These are phyloP conservation scores for Physcomitrium patens DNA, from an alignment of 225 moss, liverwort and hornwort genomes.

Conservation along the genomic window DNA sequence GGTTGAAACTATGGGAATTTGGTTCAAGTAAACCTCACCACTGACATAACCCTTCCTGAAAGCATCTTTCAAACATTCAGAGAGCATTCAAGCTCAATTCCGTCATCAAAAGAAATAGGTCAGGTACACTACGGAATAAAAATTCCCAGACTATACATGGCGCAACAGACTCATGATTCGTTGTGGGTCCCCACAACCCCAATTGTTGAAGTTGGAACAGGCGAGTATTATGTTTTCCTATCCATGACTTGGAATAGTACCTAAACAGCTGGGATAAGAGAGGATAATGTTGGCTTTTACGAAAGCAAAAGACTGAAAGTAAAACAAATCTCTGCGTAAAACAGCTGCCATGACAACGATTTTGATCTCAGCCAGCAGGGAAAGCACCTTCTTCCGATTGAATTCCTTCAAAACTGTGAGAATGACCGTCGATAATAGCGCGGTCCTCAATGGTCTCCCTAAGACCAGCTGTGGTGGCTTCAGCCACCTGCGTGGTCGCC, in stretches of 20 bases:
- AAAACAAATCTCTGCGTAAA: not conserved
- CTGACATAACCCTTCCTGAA: not conserved
- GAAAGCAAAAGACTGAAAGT: not conserved
- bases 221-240: not conserved
- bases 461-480: constrained; percentile 46
- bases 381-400: constrained; percentile 49
- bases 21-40: not conserved
- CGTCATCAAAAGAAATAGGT: not conserved
- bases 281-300: not conserved
- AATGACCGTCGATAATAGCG: constrained; percentile 35
- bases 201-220: constrained; percentile 1
- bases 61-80: not conserved
- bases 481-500: constrained; percentile 42
- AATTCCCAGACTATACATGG: not conserved
- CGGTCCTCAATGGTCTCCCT: constrained; percentile 36
- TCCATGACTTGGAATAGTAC: not conserved
- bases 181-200: not conserved
- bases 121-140: not conserved
- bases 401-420: constrained; percentile 48
- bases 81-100: not conserved
- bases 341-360: not conserved
- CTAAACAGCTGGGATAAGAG: not conserved
- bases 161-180: not conserved
- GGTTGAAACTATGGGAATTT: not conserved
- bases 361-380: not conserved